These are phyloP conservation scores for Aspergillus wentii DNA, from an alignment of 495 filamentous ascomycete species.

Conservation along the genomic window DNA sequence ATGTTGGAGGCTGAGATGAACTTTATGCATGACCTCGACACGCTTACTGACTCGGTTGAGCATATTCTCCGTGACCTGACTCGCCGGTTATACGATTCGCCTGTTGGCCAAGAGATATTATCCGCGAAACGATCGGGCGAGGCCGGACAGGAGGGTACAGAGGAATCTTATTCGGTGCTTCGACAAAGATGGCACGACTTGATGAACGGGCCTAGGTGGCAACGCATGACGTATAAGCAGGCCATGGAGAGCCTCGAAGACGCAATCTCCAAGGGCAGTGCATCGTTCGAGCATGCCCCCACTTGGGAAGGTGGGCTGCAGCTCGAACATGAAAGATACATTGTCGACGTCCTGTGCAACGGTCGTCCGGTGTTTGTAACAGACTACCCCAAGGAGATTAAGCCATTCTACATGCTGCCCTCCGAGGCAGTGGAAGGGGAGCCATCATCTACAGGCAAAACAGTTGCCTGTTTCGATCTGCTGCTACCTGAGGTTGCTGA, in stretches of 20 bases:
- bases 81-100: constrained; percentile 47
- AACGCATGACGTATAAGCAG: constrained; percentile 77
- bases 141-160: constrained; percentile 25
- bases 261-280: constrained; percentile 45
- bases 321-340: constrained; percentile 87
- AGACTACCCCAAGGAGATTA: constrained; percentile 77
- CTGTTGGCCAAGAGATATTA: constrained; percentile 60
- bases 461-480: constrained; percentile 93
- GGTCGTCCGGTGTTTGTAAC: constrained; percentile 85
- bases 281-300: constrained; percentile 60
- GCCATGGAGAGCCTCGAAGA: constrained; percentile 64
- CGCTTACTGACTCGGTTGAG: constrained; percentile 76
- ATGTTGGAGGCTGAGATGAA: constrained; percentile 92
- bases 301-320: constrained; percentile 73
- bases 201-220: constrained; percentile 57
- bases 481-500: constrained; percentile 87
- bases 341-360: constrained; percentile 66
- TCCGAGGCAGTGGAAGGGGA: constrained; percentile 20
- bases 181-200: constrained; percentile 67
- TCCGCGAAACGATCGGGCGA: constrained; percentile 34
- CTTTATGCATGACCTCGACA: constrained; percentile 64
- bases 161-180: constrained; percentile 42
- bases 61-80: constrained; percentile 64
- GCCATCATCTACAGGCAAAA: constrained; percentile 29
- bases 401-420: constrained; percentile 94